Conservation (phyloP, 352 stramenopile genomes). For the Pseudoperonospora humuli region DNA sequence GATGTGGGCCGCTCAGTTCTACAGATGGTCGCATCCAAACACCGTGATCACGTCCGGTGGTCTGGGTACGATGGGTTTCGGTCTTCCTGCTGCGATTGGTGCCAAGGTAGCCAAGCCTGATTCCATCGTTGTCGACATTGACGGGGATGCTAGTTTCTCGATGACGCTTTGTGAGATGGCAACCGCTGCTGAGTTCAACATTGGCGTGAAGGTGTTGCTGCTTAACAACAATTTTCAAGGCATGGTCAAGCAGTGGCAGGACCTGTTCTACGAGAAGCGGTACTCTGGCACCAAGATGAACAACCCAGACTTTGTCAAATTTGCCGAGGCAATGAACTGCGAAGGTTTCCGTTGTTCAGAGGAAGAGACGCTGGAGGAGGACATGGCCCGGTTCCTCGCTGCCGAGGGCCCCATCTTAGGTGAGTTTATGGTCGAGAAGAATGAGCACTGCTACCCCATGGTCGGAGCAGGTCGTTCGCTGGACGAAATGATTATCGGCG, state of each 20-base stretch:
- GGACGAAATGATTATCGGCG: constrained; percentile 95
- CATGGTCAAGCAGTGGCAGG: constrained; percentile 98
- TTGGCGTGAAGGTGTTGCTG: constrained; percentile 93
- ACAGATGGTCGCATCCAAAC: constrained; percentile 91
- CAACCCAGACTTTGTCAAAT: constrained; percentile 92
- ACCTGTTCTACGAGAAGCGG: constrained; percentile 94
- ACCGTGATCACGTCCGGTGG: constrained; percentile 91
- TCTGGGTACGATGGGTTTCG: constrained; percentile 94
- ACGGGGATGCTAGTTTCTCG: constrained; percentile 93
- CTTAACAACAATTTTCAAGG: constrained; percentile 96
- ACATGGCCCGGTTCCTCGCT: constrained; percentile 91
- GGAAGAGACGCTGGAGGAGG: constrained; percentile 84
- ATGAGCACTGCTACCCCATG: constrained; percentile 93
- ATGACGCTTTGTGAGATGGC: constrained; percentile 96
- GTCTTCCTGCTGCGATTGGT: constrained; percentile 89
- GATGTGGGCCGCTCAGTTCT: constrained; percentile 95
- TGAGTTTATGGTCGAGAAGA: constrained; percentile 92
- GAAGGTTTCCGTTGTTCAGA: constrained; percentile 85
- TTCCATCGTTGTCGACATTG: constrained; percentile 85
- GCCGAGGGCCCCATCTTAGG: constrained; percentile 91
- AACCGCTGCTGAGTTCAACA: constrained; percentile 90
- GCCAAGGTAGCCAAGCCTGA: constrained; percentile 90
- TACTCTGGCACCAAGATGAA: constrained; percentile 88
- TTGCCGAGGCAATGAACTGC: constrained; percentile 91
- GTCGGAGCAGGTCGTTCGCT: constrained; percentile 86